phyloP scores from a whole-genome alignment of 768 basidiomycete genomes.

The Psilocybe subaeruginosa region DNA sequence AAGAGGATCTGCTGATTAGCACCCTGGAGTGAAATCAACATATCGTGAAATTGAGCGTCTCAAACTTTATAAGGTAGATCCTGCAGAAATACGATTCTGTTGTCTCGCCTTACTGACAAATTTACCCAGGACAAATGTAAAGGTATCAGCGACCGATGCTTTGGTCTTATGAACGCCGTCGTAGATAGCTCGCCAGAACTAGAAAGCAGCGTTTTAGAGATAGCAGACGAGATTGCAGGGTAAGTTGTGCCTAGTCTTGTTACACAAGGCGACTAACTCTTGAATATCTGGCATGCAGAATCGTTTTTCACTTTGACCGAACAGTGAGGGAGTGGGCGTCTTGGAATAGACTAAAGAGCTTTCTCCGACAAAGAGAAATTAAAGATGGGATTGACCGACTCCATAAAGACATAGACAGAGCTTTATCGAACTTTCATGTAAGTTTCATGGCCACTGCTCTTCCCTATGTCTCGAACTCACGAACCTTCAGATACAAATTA shows the following conservation, averaged over 20 bases:
- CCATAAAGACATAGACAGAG: conserved; percentile 37
- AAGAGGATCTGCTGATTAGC: not conserved
- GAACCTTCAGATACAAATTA: conserved; percentile 21
- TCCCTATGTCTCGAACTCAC: conserved; percentile 13
- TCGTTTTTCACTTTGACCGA: conserved; percentile 30
- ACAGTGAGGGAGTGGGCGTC: conserved; percentile 39
- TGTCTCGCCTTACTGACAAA: not conserved
- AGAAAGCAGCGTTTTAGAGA: conserved; percentile 30
- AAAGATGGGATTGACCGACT: conserved; percentile 41
- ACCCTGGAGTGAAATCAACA: conserved; percentile 31
- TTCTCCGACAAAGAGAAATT: conserved; percentile 41
- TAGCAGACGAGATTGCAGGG: conserved; percentile 36
- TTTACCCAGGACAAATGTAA: conserved; percentile 38
- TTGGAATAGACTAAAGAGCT: conserved; percentile 37
- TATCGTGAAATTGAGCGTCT: conserved; percentile 35
- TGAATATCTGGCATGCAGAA: conserved; percentile 18
- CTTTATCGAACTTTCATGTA: conserved; percentile 39
- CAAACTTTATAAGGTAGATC: conserved; percentile 39
- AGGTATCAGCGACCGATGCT: conserved; percentile 34
- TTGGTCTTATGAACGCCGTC: conserved; percentile 31
- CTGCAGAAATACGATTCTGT: not conserved
- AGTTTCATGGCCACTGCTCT: conserved; percentile 13
- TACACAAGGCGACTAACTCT: not conserved
- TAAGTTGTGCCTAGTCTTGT: conserved; percentile 6
- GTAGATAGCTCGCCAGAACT: conserved; percentile 32